A percentile compares a stretch with the other conserved stretches of the same genome.
These are phyloP conservation scores for Fraxinus xanthoxyloides DNA, from an alignment of 305 asterid genomes.

Conservation along the genomic window DNA sequence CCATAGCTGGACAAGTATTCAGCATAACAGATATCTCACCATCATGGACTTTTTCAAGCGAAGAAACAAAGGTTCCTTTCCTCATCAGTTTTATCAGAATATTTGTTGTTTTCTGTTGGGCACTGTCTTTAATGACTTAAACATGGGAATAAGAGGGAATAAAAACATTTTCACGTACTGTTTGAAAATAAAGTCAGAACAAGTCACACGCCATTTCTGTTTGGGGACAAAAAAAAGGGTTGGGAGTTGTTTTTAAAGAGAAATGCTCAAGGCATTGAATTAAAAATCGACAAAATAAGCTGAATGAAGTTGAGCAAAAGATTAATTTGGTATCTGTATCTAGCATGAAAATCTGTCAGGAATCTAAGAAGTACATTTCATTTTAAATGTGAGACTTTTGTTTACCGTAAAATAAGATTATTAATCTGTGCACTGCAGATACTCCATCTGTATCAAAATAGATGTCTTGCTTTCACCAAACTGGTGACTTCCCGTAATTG, in stretches of 20 bases:
- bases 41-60: conserved; percentile 70
- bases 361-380: not conserved
- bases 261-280: not conserved
- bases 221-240: not conserved
- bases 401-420: not conserved
- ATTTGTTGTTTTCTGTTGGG: conserved; percentile 10
- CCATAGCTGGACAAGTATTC: conserved; percentile 50
- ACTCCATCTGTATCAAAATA: not conserved
- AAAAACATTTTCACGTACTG: not conserved
- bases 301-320: not conserved
- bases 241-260: not conserved
- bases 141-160: not conserved
- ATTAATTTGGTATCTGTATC: not conserved
- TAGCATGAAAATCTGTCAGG: not conserved
- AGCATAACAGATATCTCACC: conserved; percentile 77
- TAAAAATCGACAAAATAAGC: not conserved
- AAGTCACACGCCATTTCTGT: not conserved
- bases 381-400: not conserved
- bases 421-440: not conserved
- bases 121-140: not conserved
- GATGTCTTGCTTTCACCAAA: not conserved
- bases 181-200: conserved; percentile 14
- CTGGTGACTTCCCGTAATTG: not conserved
- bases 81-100: not conserved
- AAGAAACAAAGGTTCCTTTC: conserved; percentile 77